Percentiles rank a stretch among this genome's conserved stretches.
Evolutionary conservation across 768 basidiomycete species (phyloP).

Genomic region (Vararia minispora): DNA sequence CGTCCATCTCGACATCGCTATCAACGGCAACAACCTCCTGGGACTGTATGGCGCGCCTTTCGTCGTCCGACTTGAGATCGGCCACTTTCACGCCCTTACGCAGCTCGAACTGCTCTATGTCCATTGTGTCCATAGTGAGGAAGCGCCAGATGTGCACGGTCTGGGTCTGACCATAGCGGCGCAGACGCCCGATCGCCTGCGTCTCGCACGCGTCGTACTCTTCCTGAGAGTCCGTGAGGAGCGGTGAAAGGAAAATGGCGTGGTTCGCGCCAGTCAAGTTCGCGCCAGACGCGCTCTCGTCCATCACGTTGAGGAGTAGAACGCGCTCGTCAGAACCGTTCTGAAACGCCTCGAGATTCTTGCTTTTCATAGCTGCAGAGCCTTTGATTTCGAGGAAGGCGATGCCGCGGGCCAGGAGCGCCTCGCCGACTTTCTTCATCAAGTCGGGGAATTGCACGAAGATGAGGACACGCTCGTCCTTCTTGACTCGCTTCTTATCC

Average conservation of each 20-base stretch:
- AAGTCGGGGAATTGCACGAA: constrained; percentile 97
- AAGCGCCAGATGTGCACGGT: constrained; percentile 77
- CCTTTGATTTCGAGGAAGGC: constrained; percentile 76
- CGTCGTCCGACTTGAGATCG: too few species aligned
- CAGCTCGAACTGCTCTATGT: constrained; percentile 70
- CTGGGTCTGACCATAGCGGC: constrained; percentile 75
- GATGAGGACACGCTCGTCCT: constrained; percentile 74
- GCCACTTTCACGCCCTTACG: constrained; percentile 21
- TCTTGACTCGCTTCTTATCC: constrained; percentile 56
- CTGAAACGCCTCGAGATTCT: constrained; percentile 80
- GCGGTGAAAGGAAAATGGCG: constrained; percentile 88
- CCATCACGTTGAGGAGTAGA: constrained; percentile 83
- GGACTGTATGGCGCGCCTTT: too few species aligned
- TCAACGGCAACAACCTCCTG: too few species aligned
- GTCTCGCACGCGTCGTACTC: constrained; percentile 79
- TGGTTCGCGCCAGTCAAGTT: constrained; percentile 92
- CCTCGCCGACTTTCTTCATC: constrained; percentile 83
- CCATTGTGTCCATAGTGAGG: constrained; percentile 80
- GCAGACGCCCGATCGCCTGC: constrained; percentile 74
- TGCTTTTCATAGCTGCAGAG: constrained; percentile 64
- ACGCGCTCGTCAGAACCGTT: constrained; percentile 67
- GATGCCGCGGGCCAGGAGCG: constrained; percentile 61
- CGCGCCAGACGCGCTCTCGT: constrained; percentile 89
- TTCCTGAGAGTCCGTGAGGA: constrained; percentile 72
- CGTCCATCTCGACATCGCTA: too few species aligned